Evolutionary conservation across 805 yeast species (phyloP).

Genomic region (Wickerhamomyces strasburgensis): DNA sequence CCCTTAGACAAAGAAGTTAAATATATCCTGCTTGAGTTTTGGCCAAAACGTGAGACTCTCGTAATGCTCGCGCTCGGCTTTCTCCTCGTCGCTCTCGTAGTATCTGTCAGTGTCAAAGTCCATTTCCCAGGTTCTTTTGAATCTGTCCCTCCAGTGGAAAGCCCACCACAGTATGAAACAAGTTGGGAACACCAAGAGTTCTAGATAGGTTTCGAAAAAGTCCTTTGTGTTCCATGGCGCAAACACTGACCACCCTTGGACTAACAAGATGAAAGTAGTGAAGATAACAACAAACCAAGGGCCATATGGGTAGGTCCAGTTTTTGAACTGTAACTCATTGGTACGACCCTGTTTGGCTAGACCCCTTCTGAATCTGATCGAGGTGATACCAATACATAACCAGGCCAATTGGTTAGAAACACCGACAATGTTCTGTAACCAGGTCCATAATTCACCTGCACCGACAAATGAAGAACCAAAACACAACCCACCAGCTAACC

Average conservation of each 20-base stretch:
- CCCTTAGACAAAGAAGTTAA: conserved; percentile 12
- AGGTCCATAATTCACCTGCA: conserved; percentile 47
- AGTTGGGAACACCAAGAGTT: conserved; percentile 42
- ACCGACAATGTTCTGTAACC: conserved; percentile 50
- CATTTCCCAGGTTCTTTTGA: conserved; percentile 42
- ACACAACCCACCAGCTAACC: conserved; percentile 52
- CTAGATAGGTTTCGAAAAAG: conserved; percentile 44
- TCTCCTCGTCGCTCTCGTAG: conserved; percentile 44
- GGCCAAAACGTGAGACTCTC: conserved; percentile 37
- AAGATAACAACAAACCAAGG: conserved; percentile 42
- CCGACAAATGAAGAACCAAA: conserved; percentile 56
- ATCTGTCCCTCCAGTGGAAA: conserved; percentile 33
- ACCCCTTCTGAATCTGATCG: conserved; percentile 45
- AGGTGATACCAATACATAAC: conserved; percentile 44
- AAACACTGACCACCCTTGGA: conserved; percentile 50
- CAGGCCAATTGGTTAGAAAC: conserved; percentile 49
- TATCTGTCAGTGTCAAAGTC: conserved; percentile 51
- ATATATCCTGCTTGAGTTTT: conserved; percentile 25
- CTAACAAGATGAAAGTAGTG: conserved; percentile 39
- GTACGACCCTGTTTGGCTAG: conserved; percentile 38
- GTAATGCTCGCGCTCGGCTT: conserved; percentile 3
- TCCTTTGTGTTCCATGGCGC: conserved; percentile 38
- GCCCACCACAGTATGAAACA: conserved; percentile 40
- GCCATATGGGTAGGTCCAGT: conserved; percentile 51
- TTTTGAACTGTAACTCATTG: conserved; percentile 36